Conservation (phyloP, 306 rosid species). For the Hylodesmum podocarpum region DNA sequence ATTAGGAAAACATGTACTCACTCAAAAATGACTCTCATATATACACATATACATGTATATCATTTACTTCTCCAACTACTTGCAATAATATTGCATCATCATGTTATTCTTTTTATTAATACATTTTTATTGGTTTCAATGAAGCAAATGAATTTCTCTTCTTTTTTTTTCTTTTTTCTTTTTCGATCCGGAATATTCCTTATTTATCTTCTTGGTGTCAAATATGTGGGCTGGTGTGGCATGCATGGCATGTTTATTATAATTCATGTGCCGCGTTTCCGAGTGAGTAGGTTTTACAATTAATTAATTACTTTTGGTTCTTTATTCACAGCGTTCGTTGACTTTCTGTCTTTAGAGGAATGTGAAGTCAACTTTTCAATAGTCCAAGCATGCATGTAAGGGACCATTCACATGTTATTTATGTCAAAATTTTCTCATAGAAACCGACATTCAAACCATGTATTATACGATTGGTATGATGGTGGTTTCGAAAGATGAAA, state of each 20-base stretch:
- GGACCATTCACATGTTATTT: background rate
- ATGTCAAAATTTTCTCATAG: background rate
- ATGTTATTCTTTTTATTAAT: background rate
- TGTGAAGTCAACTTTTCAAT: background rate
- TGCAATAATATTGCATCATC: background rate
- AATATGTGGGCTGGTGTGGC: background rate
- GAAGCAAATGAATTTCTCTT: too few relatives aligned
- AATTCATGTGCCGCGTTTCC: background rate
- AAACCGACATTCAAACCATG: too few relatives aligned
- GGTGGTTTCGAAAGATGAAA: too few relatives aligned
- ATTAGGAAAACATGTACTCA: background rate
- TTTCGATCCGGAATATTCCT: too few relatives aligned
- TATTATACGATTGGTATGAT: too few relatives aligned
- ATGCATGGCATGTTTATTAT: conserved; percentile 9
- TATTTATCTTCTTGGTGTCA: background rate
- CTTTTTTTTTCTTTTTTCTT: too few relatives aligned
- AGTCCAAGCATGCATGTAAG: background rate
- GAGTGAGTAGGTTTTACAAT: conserved; percentile 7
- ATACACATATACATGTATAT: background rate
- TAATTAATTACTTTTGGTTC: background rate
- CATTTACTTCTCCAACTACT: background rate
- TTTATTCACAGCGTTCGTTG: conserved; percentile 10
- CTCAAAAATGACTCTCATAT: background rate
- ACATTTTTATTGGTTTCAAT: too few relatives aligned
- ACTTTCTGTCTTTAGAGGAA: background rate